Evolutionary conservation across 1,139 yeast genomes (phyloP).

Genomic region (Eremothecium coryli): DNA sequence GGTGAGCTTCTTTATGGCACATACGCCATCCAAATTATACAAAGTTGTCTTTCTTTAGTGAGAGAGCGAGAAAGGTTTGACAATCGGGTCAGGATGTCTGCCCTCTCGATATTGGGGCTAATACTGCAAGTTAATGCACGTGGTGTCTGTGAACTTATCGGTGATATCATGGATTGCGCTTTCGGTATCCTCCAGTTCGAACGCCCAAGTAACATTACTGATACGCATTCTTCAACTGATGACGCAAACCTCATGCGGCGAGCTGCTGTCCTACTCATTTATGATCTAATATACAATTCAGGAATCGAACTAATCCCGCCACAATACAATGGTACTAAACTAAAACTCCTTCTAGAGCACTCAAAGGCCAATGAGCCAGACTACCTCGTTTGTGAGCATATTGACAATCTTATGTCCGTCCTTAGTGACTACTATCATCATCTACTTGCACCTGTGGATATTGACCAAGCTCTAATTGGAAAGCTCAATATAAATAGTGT

Average conservation of each 20-base stretch:
- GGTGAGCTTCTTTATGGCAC: conserved; percentile 42
- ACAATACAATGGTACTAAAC: conserved; percentile 35
- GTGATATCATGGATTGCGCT: conserved; percentile 62
- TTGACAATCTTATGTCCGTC: conserved; percentile 35
- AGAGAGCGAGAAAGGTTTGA: conserved; percentile 36
- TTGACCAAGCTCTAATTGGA: too few species aligned
- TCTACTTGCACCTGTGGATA: too few species aligned
- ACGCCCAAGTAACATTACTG: too few species aligned
- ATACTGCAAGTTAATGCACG: conserved; percentile 52
- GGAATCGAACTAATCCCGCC: conserved; percentile 42
- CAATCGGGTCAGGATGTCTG: conserved; percentile 65
- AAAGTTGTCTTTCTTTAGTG: conserved; percentile 27
- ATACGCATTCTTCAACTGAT: conserved; percentile 28
- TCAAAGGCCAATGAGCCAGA: conserved; percentile 44
- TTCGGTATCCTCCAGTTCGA: conserved; percentile 64
- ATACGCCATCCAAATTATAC: conserved; percentile 31
- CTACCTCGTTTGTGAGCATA: conserved; percentile 51
- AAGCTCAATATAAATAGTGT: too few species aligned
- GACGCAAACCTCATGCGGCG: conserved; percentile 51
- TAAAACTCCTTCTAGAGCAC: conserved; percentile 39
- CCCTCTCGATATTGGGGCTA: conserved; percentile 71
- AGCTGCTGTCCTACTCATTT: conserved; percentile 60
- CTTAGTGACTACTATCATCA: neutral
- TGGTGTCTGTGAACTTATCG: conserved; percentile 41
- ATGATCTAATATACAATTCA: conserved; percentile 47